These are phyloP conservation scores for Ustilago crameri DNA, from an alignment of 1,284 basidiomycete genomes.

Conservation along the genomic window DNA sequence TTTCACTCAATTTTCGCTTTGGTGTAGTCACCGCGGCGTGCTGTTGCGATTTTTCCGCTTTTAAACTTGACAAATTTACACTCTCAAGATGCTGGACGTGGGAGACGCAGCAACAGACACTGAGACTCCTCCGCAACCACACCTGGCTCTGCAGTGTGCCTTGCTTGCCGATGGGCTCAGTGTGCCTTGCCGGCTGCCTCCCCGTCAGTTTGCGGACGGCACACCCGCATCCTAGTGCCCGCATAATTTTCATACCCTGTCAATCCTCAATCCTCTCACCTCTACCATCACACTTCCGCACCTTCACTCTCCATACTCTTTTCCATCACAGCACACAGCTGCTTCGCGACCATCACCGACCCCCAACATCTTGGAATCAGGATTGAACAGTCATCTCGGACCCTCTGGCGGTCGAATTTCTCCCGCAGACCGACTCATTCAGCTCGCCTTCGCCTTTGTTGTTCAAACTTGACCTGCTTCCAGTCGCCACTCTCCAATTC, in stretches of 20 bases:
- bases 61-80: not conserved
- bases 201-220: constrained; percentile 1
- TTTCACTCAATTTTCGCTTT: no score
- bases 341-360: not conserved
- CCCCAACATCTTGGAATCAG: no score
- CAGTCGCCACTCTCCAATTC: no score
- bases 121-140: not conserved
- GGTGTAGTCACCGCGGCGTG: constrained; percentile 1
- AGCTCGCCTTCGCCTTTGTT: no score
- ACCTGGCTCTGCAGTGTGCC: not conserved
- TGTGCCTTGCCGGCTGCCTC: not conserved
- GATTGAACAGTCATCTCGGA: no score
- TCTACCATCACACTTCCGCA: not conserved
- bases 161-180: not conserved
- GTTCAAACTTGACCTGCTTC: no score
- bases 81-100: not conserved
- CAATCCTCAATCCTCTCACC: not conserved
- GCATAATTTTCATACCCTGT: no score
- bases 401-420: no score
- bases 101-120: not conserved
- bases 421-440: no score
- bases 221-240: not conserved
- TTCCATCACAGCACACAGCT: not conserved
- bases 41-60: constrained; percentile 4
- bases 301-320: not conserved